These are phyloP conservation scores for Ajuga reptans DNA, from an alignment of 305 asterid species.

Conservation along the genomic window DNA sequence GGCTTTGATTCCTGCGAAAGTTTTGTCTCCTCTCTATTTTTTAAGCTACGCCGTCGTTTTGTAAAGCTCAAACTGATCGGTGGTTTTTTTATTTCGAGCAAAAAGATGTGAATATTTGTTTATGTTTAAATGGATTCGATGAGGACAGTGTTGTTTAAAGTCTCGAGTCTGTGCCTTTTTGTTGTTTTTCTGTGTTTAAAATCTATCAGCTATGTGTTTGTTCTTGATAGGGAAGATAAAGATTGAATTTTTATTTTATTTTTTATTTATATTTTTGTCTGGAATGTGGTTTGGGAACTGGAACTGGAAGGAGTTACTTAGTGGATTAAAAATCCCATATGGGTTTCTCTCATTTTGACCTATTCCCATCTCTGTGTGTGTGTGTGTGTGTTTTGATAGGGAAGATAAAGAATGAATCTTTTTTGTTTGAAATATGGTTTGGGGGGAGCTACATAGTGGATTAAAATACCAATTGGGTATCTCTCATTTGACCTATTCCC, in stretches of 20 bases:
- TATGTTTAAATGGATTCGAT: background rate
- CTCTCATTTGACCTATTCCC: no score
- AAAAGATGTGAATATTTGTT: slow-evolving; percentile 7
- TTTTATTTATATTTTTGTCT: no score
- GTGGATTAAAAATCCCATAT: no score
- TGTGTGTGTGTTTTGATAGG: background rate
- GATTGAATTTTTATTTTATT: no score
- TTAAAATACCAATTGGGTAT: no score
- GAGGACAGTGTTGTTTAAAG: slow-evolving; percentile 20
- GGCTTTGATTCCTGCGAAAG: slow-evolving; percentile 30
- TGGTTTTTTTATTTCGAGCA: slow-evolving; percentile 23
- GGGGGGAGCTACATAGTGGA: no score
- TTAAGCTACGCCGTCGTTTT: background rate
- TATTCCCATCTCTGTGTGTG: no score
- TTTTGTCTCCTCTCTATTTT: slow-evolving; percentile 20
- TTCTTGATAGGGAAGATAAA: background rate
- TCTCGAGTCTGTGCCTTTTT: slow-evolving; percentile 25
- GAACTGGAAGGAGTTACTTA: no score
- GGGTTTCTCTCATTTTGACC: no score
- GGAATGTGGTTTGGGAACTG: no score
- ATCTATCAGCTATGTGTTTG: slow-evolving; percentile 13
- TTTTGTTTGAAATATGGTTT: no score
- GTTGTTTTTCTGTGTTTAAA: slow-evolving; percentile 19
- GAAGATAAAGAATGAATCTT: no score
- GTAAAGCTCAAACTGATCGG: background rate